Base-by-base conservation (phyloP, 2,329 filamentous ascomycete species). In the Cladophialophora carrionii region DNA sequence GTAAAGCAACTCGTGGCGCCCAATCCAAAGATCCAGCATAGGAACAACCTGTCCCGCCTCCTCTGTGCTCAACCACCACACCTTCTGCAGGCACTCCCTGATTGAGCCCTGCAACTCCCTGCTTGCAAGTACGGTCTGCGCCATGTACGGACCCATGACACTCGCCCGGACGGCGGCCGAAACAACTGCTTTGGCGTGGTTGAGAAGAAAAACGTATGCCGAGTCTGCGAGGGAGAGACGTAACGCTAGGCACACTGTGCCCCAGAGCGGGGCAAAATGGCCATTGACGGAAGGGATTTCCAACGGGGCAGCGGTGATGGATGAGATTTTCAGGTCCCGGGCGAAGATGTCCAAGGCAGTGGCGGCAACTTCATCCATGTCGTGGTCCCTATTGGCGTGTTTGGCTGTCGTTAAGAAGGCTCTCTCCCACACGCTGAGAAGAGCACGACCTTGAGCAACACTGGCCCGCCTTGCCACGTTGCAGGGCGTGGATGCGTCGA, bases 141-240 rank as follows among this genome's bases (percentile, higher is more conserved):
- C 84, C 74, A 88, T 85, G 74, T 88, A 89, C 0, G 87, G 86
- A 0, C 87, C 87, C 82, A 88, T 83, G 2, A 88, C 86, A 24
- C 84, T 84, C 4, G 86, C 85, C 49, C 87, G 78, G 51, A 89
- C 86, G 0, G 83, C 86, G 3, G 87, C 87, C 68, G 84, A 87
- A 14, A 88, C 76, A 4, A 89, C 80, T 0, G 86, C 85, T 70
- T 87, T 86, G 4, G 85, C 84, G 74, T 89, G 87, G 64, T 86
- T 87, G 63, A 88, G 80, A 63, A 89, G 78, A 72, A 88, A 88
- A 1, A 88, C 74, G 73, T 89, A 88, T 0, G 83, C 82, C 1
- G 85, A 77, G 52, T 87, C 82, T 31, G 79, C 78, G 9, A 82
- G 73, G 24, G 81, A 77, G 17, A 89, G 75, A 0, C 78, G 78